Percentiles rank a stretch among this genome's conserved stretches.
phyloP scores from a whole-genome alignment of 495 filamentous ascomycete species.

The Penicillium lividum region DNA sequence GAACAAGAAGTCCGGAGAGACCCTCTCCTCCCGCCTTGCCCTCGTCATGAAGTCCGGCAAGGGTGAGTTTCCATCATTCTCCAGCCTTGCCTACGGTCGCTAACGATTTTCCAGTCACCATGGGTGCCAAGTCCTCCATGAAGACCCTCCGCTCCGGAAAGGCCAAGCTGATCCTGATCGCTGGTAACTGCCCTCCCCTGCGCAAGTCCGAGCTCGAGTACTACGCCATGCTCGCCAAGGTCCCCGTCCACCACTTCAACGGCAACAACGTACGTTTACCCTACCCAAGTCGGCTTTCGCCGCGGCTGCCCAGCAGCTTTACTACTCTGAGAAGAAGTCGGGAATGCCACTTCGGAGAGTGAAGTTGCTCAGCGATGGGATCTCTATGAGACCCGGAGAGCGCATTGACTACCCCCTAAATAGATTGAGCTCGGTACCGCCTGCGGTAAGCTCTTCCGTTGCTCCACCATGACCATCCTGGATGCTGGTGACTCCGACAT shows the following conservation, averaged over 20 bases:
- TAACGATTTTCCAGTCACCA: constrained; percentile 53
- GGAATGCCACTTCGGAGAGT: constrained; percentile 60
- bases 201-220: constrained; percentile 92
- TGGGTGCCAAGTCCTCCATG: constrained; percentile 95
- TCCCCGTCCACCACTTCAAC: constrained; percentile 93
- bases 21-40: constrained; percentile 85
- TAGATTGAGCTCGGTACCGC: constrained; percentile 63
- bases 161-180: constrained; percentile 72
- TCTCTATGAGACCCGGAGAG: constrained; percentile 29
- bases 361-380: constrained; percentile 53
- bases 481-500: constrained; percentile 85
- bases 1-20: constrained; percentile 93
- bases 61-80: constrained; percentile 26
- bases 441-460: constrained; percentile 77
- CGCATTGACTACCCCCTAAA: constrained; percentile 5
- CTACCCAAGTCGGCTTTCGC: constrained; percentile 15
- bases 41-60: constrained; percentile 98
- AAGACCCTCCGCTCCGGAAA: constrained; percentile 79
- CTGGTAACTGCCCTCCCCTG: constrained; percentile 93
- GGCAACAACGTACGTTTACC: constrained; percentile 89
- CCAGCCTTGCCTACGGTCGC: constrained; percentile 7
- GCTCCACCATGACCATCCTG: constrained; percentile 90
- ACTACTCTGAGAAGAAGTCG: constrained; percentile 35
- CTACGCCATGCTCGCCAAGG: constrained; percentile 93
- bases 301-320: constrained; percentile 30